Percentiles rank a stretch among this genome's conserved stretches.
Evolutionary conservation across 768 basidiomycete genomes (phyloP).

Genomic region (Boletus rufocinnamomeus): DNA sequence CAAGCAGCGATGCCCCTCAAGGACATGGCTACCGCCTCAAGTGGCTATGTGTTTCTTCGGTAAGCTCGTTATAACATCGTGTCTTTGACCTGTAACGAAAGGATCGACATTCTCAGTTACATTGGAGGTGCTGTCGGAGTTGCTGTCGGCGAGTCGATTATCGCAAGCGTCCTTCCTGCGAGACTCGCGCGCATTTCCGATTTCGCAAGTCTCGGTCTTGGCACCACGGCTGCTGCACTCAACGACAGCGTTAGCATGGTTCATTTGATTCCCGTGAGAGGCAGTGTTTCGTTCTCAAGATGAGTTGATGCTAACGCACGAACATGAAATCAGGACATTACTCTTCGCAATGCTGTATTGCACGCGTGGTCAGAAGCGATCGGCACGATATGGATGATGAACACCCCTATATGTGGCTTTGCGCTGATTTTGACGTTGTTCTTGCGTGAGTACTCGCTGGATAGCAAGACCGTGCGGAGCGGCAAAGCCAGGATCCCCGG

Average conservation of each 20-base stretch:
- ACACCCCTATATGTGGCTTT: constrained; percentile 56
- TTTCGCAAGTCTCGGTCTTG: constrained; percentile 27
- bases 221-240: constrained; percentile 10
- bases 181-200: constrained; percentile 39
- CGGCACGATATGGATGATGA: constrained; percentile 25
- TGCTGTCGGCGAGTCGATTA: constrained; percentile 71
- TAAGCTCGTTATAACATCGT: no score
- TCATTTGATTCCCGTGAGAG: constrained; percentile 32
- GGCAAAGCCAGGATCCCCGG: constrained; percentile 26
- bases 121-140: no score
- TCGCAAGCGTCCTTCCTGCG: constrained; percentile 49
- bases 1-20: constrained; percentile 88
- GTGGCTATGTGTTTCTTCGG: constrained; percentile 32
- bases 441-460: constrained; percentile 60
- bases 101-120: no score
- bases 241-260: constrained; percentile 30
- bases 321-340: constrained; percentile 45
- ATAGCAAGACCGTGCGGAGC: constrained; percentile 49
- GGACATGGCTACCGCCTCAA: constrained; percentile 83
- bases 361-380: constrained; percentile 67
- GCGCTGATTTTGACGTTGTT: constrained; percentile 56
- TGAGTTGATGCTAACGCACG: neutral
- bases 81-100: no score
- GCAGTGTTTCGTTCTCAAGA: neutral
- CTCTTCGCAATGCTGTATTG: constrained; percentile 49